A percentile compares a stretch with the other conserved stretches of the same genome.
Conservation (phyloP, 2,329 filamentous ascomycete species). For the Phialophora verrucosa region DNA sequence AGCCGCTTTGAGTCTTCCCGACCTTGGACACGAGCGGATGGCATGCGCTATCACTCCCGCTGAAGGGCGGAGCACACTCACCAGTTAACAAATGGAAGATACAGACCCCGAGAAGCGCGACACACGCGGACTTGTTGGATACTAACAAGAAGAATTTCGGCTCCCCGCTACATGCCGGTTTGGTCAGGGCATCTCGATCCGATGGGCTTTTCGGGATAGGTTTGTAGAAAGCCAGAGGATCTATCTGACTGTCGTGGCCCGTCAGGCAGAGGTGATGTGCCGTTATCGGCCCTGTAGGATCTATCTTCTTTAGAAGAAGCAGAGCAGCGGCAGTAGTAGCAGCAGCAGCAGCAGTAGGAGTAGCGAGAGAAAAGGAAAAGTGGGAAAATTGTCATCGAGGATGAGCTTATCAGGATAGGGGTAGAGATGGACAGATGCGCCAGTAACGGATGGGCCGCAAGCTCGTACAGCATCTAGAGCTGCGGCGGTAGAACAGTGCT, state of each 20-base stretch:
- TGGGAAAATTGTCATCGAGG: neutral
- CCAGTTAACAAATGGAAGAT: neutral
- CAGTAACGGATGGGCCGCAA: conserved; percentile 76
- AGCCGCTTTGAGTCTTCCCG: conserved; percentile 39
- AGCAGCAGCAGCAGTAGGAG: neutral
- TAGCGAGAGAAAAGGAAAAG: neutral
- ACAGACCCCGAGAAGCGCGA: neutral
- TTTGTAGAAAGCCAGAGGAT: conserved; percentile 81
- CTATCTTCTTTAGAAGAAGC: neutral
- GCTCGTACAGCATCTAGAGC: conserved; percentile 77
- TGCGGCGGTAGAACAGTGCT: conserved; percentile 82
- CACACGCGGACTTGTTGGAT: neutral
- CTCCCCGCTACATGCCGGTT: conserved; percentile 61
- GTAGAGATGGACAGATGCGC: neutral
- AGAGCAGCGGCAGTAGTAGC: neutral
- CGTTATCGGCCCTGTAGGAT: conserved; percentile 70
- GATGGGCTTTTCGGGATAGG: conserved; percentile 74
- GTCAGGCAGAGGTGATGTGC: conserved; percentile 85
- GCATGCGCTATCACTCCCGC: conserved; percentile 72
- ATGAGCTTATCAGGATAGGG: neutral
- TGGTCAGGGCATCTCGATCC: conserved; percentile 74
- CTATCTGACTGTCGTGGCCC: conserved; percentile 73
- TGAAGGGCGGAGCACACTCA: neutral
- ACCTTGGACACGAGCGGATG: conserved; percentile 63
- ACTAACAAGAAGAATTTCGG: conserved; percentile 66